Percentiles rank a stretch among this genome's conserved stretches.
Conservation (phyloP, 805 yeast genomes). For the Zygosaccharomyces kombuchaensis region DNA sequence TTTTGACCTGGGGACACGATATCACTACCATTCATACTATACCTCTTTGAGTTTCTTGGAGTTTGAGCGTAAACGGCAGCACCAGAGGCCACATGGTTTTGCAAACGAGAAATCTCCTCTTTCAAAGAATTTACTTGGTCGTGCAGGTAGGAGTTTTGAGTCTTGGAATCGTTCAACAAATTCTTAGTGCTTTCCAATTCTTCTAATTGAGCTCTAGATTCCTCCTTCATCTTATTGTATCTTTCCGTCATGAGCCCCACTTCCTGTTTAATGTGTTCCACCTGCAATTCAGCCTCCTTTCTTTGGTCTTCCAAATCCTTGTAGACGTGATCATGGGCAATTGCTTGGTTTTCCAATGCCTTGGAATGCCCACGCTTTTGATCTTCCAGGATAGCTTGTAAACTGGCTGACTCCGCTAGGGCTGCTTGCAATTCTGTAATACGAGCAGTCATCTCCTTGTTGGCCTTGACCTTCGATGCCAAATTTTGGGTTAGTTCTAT, state of each 20-base stretch:
- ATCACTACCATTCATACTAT: slow-evolving; percentile 31
- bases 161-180: slow-evolving; percentile 53
- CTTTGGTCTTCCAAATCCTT: slow-evolving; percentile 53
- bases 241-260: slow-evolving; percentile 56
- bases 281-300: slow-evolving; percentile 48
- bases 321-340: slow-evolving; percentile 47
- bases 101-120: slow-evolving; percentile 45
- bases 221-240: slow-evolving; percentile 59
- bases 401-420: slow-evolving; percentile 50
- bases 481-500: slow-evolving; percentile 86
- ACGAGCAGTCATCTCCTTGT: slow-evolving; percentile 62
- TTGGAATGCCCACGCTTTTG: slow-evolving; percentile 53
- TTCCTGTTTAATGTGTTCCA: slow-evolving; percentile 53
- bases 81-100: slow-evolving; percentile 34
- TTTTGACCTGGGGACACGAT: slow-evolving; percentile 21
- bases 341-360: slow-evolving; percentile 42
- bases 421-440: slow-evolving; percentile 48
- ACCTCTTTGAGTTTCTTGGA: slow-evolving; percentile 30
- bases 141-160: slow-evolving; percentile 63
- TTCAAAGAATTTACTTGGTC: slow-evolving; percentile 48
- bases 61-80: slow-evolving; percentile 33
- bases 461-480: slow-evolving; percentile 75
- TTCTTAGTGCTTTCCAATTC: slow-evolving; percentile 59
- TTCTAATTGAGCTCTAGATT: slow-evolving; percentile 55
- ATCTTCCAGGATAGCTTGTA: slow-evolving; percentile 50